phyloP scores from a whole-genome alignment of 345 rosid genomes.

The Odontarrhena argentea region DNA sequence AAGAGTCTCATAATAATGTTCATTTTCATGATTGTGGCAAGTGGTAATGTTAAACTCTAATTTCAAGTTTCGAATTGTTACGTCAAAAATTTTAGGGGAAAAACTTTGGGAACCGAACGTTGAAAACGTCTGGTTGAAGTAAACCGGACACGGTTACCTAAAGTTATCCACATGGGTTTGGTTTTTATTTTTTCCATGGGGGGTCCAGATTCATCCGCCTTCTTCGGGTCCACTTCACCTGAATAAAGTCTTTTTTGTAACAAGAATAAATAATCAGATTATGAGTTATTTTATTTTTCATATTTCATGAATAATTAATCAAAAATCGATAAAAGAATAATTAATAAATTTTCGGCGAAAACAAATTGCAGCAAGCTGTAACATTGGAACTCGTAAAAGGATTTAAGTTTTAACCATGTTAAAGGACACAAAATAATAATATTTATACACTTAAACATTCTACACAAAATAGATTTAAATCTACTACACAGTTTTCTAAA shows the following conservation, averaged over 20 bases:
- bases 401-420: background rate
- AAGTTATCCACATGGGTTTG: conserved; percentile 39
- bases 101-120: conserved; percentile 34
- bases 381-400: conserved; percentile 22
- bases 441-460: conserved; percentile 3
- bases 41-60: background rate
- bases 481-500: conserved; percentile 1
- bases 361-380: conserved; percentile 27
- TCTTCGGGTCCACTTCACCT: conserved; percentile 30
- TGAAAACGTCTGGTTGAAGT: conserved; percentile 40
- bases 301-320: background rate
- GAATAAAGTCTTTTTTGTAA: background rate
- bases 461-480: conserved; percentile 10
- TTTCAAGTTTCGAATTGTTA: conserved; percentile 21
- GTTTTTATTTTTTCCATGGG: conserved; percentile 28
- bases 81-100: conserved; percentile 10
- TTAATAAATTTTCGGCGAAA: background rate
- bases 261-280: background rate
- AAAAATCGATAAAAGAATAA: background rate
- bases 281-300: background rate
- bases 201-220: conserved; percentile 39
- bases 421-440: conserved; percentile 23
- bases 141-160: conserved; percentile 41
- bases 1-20: conserved; percentile 5
- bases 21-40: conserved; percentile 31